These are phyloP conservation scores for Wolfiporia cocos DNA, from an alignment of 1,284 basidiomycete genomes.

Conservation along the genomic window DNA sequence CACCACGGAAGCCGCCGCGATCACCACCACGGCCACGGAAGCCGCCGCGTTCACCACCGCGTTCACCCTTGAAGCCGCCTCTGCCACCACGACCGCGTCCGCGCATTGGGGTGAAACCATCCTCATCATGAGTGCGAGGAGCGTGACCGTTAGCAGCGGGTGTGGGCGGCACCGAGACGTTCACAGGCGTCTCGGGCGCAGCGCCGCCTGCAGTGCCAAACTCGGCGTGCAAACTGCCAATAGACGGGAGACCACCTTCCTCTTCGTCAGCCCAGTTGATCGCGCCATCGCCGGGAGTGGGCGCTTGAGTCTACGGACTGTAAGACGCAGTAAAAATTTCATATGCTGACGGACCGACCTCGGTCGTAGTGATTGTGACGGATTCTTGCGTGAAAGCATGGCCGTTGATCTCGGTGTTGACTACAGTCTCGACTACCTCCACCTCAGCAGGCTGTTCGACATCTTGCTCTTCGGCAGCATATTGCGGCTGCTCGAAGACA, in stretches of 20 bases:
- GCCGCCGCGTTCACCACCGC: constrained; percentile 30
- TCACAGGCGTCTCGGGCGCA: constrained; percentile 22
- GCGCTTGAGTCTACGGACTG: constrained; percentile 37
- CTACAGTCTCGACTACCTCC: constrained; percentile 18
- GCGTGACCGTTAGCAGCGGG: constrained; percentile 11
- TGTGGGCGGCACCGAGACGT: constrained; percentile 13
- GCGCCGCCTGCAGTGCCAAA: constrained; percentile 33
- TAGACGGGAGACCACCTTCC: constrained; percentile 34
- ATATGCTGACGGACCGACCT: constrained; percentile 21
- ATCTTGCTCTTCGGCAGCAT: constrained; percentile 10
- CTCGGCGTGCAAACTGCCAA: constrained; percentile 34
- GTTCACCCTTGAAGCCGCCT: constrained; percentile 24
- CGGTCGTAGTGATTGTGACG: constrained; percentile 19
- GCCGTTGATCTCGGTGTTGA: constrained; percentile 19
- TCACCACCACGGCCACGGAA: constrained; percentile 31
- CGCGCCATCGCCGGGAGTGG: constrained; percentile 32
- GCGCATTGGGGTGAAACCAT: constrained; percentile 53
- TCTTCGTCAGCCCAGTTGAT: constrained; percentile 45
- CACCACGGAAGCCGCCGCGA: constrained; percentile 27
- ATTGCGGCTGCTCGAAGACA: constrained; percentile 44
- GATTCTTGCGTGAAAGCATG: constrained; percentile 21
- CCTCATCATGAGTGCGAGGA: constrained; percentile 38
- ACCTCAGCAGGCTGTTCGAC: constrained; percentile 19
- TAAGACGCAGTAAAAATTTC: too few relatives aligned
- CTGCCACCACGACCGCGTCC: constrained; percentile 25